Conservation (phyloP, 1,284 basidiomycete genomes). For the Vanrija sp. region DNA sequence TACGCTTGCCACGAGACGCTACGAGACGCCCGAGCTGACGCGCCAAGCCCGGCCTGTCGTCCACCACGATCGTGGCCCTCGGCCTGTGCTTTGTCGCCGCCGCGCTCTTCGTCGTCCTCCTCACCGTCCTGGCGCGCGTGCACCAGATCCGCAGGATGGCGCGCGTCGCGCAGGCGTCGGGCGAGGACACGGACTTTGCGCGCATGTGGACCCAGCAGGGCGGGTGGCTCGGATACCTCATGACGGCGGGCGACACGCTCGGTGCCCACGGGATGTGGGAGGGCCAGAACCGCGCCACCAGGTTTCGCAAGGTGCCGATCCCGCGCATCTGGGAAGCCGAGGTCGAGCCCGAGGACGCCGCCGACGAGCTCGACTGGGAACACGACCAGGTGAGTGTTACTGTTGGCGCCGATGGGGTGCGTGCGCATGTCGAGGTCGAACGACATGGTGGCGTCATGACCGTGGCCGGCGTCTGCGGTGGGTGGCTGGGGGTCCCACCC, state of each 20-base stretch:
- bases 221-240: conserved; percentile 4
- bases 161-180: not conserved
- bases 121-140: conserved; percentile 11
- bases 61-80: conserved; percentile 21
- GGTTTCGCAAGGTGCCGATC: not conserved
- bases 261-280: too few species aligned
- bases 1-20: too few species aligned
- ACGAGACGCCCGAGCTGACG: not conserved
- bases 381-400: conserved; percentile 3
- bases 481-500: too few species aligned
- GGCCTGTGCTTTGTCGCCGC: conserved; percentile 27
- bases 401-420: too few species aligned
- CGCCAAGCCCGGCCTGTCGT: not conserved
- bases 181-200: conserved; percentile 10
- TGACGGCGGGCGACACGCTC: too few species aligned
- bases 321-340: conserved; percentile 13
- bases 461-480: too few species aligned
- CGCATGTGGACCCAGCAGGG: conserved; percentile 18
- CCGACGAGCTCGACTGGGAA: not conserved
- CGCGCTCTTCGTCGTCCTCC: conserved; percentile 8
- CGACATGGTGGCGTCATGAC: too few species aligned
- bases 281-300: too few species aligned
- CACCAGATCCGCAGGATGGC: conserved; percentile 3
- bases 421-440: too few species aligned
- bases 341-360: not conserved